Evolutionary conservation across 2,329 filamentous ascomycete species (phyloP), one percentile per base, ranked within the genome.

Genomic region (Microsporum audouinii): DNA sequence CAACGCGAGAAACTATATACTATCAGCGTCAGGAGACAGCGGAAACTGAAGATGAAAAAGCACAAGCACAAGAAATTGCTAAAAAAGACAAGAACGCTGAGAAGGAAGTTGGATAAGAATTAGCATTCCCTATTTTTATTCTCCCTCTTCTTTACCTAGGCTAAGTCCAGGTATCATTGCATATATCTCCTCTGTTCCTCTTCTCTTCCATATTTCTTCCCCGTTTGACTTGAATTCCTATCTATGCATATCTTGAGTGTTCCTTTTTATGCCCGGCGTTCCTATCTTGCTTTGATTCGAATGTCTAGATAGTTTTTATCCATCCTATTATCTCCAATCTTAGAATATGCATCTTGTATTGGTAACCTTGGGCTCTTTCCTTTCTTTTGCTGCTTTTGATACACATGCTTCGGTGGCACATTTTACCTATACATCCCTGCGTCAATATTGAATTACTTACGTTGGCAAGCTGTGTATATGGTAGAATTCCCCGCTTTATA

Each of bases 41-140:
- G 91, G 72, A 95, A 94, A 79, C 79, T 96, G 71, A 96, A 91
- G 84, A 99, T 99, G 91, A 99, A 99, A 88, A 99, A 97, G 84
- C 92, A 97, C 84, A 99, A 99, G 86, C 96, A 96, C 78, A 97
- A 96, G 91, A 99, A 99, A 84, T 80, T 97, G 68, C 91, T 96
- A 88, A 89, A 88, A 81, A 84, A 85, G 76, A 96, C 92, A 71
- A 85, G 92, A 74, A 92, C 89, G 73, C 76, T 91, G 79, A 87
- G 92, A 72, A 85, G 91, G 72, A 95, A 91, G 79, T 80, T 94
- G 70, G 89, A 88, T 70, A 83, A 85, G 31, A 78, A 82, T 59
- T 75, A 68, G 59, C 10, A 33, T 5, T 23, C 12, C 27, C 29
- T 33, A n/a, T 31, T 14, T 29, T 58, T 43, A 2, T n/a, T 39